Evolutionary conservation across 768 basidiomycete genomes (phyloP), one percentile per base, ranked within the genome.

Genomic region (Phylloporus rhodoxanthus): DNA sequence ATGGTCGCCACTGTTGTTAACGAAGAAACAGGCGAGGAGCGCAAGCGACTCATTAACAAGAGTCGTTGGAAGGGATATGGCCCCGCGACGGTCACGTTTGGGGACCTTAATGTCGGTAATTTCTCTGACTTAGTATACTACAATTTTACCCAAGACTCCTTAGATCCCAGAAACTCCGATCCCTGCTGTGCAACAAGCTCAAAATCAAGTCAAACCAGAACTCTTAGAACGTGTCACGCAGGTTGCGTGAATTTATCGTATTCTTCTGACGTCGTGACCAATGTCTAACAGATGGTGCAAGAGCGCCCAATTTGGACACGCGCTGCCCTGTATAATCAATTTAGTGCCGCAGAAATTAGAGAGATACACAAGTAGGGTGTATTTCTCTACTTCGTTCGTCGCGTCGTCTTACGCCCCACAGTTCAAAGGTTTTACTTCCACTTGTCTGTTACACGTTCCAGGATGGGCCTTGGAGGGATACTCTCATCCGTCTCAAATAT

Each of bases 381-480:
- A 39, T 49, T 8, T 43, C 14, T 32, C 33, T 34, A 10, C 1
- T 42, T 25, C 19, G 15, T 19, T 13, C 17, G 8, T 43, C 20
- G 23, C 9, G 8, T 20, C n/a, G 23, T 39, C 60, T 52, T 34
- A 61, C 39, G 5, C 43, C 33, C 19, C 44, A 19, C 50, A 95
- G 92, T 52, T 87, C 88, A 11, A 95, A 94, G 63, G 68, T 82
- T 6, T 74, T 92, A 14, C 76, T 95, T 15, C 86, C 93, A 3
- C 68, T 88, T 5, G 80, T 87, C 4, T 85, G 84, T 47, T 99
- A 94, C 61, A 85, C 88, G 8, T 94, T 97, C 62, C 80, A 85
- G 57, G 94, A 96, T 56, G 96, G 96, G 0, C 93, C 94, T 3
- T 98, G 88, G 85, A 77, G 91, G 34, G 94, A 97, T 58, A 87